These are phyloP conservation scores for Guillardia theta DNA, from an alignment of 78 protist genomes.

Conservation along the genomic window DNA sequence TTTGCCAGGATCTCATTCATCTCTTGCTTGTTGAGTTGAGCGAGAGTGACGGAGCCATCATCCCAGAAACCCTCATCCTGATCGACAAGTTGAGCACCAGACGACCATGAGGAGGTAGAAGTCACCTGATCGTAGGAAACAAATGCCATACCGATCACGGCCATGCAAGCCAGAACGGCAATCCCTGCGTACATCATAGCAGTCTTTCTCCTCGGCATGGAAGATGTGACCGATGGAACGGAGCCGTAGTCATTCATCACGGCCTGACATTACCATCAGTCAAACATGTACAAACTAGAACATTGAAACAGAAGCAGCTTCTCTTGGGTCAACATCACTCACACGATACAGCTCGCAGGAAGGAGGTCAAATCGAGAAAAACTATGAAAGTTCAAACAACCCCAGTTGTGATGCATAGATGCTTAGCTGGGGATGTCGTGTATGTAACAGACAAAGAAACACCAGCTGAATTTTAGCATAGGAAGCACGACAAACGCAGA, in stretches of 20 bases:
- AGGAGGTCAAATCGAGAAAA: too few species aligned
- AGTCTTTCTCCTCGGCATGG: not conserved
- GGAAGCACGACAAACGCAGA: too few species aligned
- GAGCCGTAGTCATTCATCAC: not conserved
- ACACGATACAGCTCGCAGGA: too few species aligned
- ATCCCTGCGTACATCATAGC: not conserved
- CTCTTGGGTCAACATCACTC: too few species aligned
- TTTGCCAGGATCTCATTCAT: not conserved
- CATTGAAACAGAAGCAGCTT: too few species aligned
- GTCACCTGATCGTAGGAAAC: not conserved
- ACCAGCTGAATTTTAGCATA: too few species aligned
- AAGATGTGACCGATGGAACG: not conserved
- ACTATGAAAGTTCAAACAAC: too few species aligned
- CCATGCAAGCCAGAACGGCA: not conserved
- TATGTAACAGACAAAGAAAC: too few species aligned
- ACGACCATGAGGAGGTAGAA: not conserved
- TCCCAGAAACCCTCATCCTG: not conserved
- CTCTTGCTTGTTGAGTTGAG: not conserved
- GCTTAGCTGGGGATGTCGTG: too few species aligned
- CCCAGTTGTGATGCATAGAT: too few species aligned
- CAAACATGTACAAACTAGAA: too few species aligned
- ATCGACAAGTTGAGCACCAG: not conserved
- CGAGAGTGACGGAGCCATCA: not conserved
- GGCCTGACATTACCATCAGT: too few species aligned
- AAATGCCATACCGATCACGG: not conserved